Evolutionary conservation across 139 green algal genomes (phyloP).

Genomic region (Nannochloris sp.): DNA sequence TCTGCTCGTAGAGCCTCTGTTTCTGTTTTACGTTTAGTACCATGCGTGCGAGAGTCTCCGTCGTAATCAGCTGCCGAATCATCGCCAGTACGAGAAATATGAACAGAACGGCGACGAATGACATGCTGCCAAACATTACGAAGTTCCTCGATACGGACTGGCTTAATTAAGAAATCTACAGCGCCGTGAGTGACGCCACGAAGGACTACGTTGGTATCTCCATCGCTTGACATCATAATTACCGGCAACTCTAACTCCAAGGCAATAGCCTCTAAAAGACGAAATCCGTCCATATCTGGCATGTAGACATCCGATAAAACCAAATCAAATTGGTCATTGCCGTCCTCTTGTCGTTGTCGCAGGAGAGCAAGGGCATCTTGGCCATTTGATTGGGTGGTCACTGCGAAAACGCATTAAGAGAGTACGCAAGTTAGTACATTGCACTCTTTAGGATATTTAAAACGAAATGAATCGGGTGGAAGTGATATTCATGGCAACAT

Average conservation of each 20-base stretch:
- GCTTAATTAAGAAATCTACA: constrained; percentile 97
- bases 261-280: constrained; percentile 83
- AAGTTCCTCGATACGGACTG: constrained; percentile 92
- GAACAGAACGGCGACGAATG: constrained; percentile 46
- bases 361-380: constrained; percentile 54
- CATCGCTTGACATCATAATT: constrained; percentile 97
- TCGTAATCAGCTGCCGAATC: background rate
- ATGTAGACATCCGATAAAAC: constrained; percentile 97
- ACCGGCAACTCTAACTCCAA: constrained; percentile 92
- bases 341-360: constrained; percentile 33
- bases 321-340: constrained; percentile 70
- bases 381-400: constrained; percentile 47
- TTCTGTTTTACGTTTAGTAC: constrained; percentile 22
- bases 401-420: constrained; percentile 3
- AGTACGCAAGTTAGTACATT: background rate
- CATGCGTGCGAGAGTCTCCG: background rate
- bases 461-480: background rate
- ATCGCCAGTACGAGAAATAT: constrained; percentile 1
- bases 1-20: constrained; percentile 5
- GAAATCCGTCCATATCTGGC: constrained; percentile 97
- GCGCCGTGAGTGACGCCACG: constrained; percentile 90
- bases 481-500: background rate
- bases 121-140: constrained; percentile 97
- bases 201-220: constrained; percentile 83
- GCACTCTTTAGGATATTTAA: background rate